A percentile compares a stretch with the other conserved stretches of the same genome.
phyloP scores from a whole-genome alignment of 768 basidiomycete species.

The Cubamyces lactineus region DNA sequence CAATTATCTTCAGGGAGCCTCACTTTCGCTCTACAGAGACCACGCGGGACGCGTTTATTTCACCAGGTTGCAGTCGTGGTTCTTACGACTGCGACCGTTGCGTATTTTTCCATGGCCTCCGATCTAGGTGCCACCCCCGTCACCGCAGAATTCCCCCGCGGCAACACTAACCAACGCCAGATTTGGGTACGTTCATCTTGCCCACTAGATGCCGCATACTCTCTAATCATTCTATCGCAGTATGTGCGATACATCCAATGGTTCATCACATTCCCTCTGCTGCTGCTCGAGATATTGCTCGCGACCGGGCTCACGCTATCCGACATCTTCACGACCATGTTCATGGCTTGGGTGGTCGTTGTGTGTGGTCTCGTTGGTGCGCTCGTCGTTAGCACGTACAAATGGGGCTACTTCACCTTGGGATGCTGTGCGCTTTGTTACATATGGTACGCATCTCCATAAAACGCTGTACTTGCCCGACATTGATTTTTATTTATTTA shows the following conservation, averaged over 20 bases:
- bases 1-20: no score
- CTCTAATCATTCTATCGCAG: no score
- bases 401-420: conserved; percentile 55
- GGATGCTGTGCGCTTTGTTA: conserved; percentile 51
- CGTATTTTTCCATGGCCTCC: conserved; percentile 61
- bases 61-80: conserved; percentile 53
- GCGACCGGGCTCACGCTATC: conserved; percentile 51
- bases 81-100: conserved; percentile 48
- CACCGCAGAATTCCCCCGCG: conserved; percentile 43
- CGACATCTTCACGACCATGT: conserved; percentile 49
- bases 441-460: conserved; percentile 46
- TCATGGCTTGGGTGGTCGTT: conserved; percentile 53
- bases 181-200: conserved; percentile 50
- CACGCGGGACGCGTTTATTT: conserved; percentile 49
- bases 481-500: neutral
- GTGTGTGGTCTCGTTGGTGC: conserved; percentile 52
- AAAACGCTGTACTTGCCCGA: no score
- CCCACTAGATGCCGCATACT: no score
- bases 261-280: conserved; percentile 57
- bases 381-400: conserved; percentile 53
- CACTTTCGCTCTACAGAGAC: conserved; percentile 32
- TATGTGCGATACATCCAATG: conserved; percentile 59
- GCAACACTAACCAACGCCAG: conserved; percentile 37
- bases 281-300: conserved; percentile 50
- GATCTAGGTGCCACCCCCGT: conserved; percentile 54